These are phyloP conservation scores for Cercospora janseana DNA, from an alignment of 2,329 filamentous ascomycete species.

Conservation along the genomic window DNA sequence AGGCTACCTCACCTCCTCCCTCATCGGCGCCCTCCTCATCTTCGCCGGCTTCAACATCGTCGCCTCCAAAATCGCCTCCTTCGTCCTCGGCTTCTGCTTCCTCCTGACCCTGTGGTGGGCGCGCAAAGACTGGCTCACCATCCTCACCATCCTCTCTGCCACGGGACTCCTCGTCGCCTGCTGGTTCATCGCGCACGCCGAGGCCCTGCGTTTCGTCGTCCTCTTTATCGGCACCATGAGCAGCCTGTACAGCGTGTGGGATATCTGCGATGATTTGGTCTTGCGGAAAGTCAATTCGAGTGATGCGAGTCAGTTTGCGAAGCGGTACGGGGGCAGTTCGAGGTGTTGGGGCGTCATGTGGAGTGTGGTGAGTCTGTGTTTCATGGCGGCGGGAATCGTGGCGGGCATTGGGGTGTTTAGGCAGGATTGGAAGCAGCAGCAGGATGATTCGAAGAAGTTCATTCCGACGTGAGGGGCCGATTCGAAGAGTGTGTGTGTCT, in stretches of 20 bases:
- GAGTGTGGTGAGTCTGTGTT: slow-evolving; percentile 67
- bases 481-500: too few relatives aligned
- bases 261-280: slow-evolving; percentile 81
- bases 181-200: slow-evolving; percentile 77
- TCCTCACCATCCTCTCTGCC: slow-evolving; percentile 66
- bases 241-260: slow-evolving; percentile 76
- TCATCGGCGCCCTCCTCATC: slow-evolving; percentile 74
- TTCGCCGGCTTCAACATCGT: slow-evolving; percentile 81
- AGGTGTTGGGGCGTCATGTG: slow-evolving; percentile 80
- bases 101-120: slow-evolving; percentile 81
- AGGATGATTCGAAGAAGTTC: slow-evolving; percentile 66
- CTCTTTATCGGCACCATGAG: slow-evolving; percentile 83
- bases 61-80: slow-evolving; percentile 73
- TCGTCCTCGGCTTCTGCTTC: slow-evolving; percentile 71
- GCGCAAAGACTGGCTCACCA: slow-evolving; percentile 73
- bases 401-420: slow-evolving; percentile 74
- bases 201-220: slow-evolving; percentile 65
- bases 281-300: slow-evolving; percentile 76
- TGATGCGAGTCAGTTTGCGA: slow-evolving; percentile 75
- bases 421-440: slow-evolving; percentile 65
- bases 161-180: slow-evolving; percentile 69
- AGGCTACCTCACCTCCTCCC: slow-evolving; percentile 72
- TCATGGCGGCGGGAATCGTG: slow-evolving; percentile 73
- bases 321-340: slow-evolving; percentile 74
- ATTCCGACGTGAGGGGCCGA: slow-evolving; percentile 55